A percentile compares a stretch with the other conserved stretches of the same genome.
Conservation (phyloP, 306 rosid species). For the Adenanthera pavonina region DNA sequence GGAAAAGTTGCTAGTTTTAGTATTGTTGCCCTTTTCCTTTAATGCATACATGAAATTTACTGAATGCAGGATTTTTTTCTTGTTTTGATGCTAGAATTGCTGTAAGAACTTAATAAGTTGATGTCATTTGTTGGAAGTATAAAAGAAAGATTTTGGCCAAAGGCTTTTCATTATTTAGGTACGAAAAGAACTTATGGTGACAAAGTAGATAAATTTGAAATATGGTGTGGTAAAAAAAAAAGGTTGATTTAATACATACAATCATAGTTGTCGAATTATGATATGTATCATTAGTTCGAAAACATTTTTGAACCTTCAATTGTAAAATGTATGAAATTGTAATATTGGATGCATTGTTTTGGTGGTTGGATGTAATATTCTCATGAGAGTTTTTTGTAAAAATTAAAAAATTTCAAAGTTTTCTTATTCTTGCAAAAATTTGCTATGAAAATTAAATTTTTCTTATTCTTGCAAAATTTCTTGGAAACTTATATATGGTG, state of each 20-base stretch:
- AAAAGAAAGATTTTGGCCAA: background rate
- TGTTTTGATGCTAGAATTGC: background rate
- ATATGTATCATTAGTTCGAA: background rate
- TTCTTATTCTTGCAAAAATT: too few species aligned
- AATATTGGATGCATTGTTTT: background rate
- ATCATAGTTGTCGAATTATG: background rate
- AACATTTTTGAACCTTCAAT: background rate
- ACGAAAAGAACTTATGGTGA: background rate
- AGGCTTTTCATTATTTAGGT: background rate
- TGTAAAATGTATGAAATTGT: background rate
- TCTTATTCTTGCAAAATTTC: too few species aligned
- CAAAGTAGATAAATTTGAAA: background rate
- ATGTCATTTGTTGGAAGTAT: background rate
- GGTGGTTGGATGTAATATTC: too few species aligned
- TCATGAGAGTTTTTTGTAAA: too few species aligned
- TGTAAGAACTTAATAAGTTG: background rate
- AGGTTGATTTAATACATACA: background rate
- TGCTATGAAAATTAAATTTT: too few species aligned
- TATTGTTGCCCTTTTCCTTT: constrained; percentile 11
- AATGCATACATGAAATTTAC: background rate
- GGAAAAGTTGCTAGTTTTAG: background rate
- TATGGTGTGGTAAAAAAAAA: background rate
- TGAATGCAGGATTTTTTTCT: background rate
- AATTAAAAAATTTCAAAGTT: too few species aligned
- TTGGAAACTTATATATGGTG: too few species aligned